These are phyloP conservation scores for Sporobolomyces pararoseus DNA, from an alignment of 768 basidiomycete species.

Conservation along the genomic window DNA sequence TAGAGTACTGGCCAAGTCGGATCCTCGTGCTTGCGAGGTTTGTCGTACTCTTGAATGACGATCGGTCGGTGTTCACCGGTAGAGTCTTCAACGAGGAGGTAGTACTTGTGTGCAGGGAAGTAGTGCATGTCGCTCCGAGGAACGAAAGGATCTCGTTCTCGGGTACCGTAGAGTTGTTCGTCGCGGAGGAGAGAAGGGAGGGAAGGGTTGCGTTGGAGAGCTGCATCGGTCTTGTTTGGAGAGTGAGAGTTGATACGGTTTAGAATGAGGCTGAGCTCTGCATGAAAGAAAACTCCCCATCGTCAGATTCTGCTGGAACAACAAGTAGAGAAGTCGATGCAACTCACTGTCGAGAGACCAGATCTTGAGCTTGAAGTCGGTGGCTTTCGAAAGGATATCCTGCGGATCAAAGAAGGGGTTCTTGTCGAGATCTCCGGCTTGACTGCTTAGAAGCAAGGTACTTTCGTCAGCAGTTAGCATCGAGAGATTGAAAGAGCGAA, in stretches of 20 bases:
- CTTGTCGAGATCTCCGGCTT: slow-evolving; percentile 37
- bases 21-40: slow-evolving; percentile 55
- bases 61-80: slow-evolving; percentile 77
- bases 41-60: slow-evolving; percentile 72
- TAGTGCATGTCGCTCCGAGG: slow-evolving; percentile 83
- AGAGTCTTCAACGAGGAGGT: slow-evolving; percentile 88
- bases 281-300: no score
- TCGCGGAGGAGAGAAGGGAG: slow-evolving; percentile 59
- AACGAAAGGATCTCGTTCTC: slow-evolving; percentile 86
- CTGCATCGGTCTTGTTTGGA: slow-evolving; percentile 46
- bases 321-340: background rate
- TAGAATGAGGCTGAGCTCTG: slow-evolving; percentile 52
- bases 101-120: slow-evolving; percentile 69
- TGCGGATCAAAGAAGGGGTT: slow-evolving; percentile 48
- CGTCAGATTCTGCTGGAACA: background rate
- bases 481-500: background rate
- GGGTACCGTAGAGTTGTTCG: slow-evolving; percentile 78
- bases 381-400: slow-evolving; percentile 63
- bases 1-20: slow-evolving; percentile 78
- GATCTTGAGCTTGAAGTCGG: slow-evolving; percentile 72
- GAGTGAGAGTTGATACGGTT: slow-evolving; percentile 45
- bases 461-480: no score
- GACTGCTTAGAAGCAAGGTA: background rate
- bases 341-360: slow-evolving; percentile 63
- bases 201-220: slow-evolving; percentile 43